Conservation (phyloP, 768 basidiomycete genomes). For the Tulasnella sp. region DNA sequence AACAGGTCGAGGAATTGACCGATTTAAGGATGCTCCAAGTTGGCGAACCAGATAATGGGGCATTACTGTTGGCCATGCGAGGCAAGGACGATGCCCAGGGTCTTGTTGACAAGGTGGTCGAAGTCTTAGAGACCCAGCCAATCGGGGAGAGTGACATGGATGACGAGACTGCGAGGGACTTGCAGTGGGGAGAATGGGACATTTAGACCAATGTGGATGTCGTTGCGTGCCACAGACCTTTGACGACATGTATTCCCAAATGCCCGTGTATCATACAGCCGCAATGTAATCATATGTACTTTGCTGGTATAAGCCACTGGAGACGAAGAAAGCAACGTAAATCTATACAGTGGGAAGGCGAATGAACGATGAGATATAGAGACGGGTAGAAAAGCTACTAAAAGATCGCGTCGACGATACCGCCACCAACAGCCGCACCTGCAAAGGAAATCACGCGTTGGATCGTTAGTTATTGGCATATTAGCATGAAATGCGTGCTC, state of each 20-base stretch:
- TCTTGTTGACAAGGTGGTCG: constrained; percentile 48
- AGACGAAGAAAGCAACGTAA: too few species aligned
- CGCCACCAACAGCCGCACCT: constrained; percentile 6
- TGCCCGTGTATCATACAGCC: too few species aligned
- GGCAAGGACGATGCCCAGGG: constrained; percentile 48
- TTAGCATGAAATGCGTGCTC: not conserved
- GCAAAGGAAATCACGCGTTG: too few species aligned
- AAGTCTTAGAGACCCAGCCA: constrained; percentile 58
- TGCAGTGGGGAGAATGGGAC: constrained; percentile 62
- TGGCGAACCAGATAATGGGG: constrained; percentile 32
- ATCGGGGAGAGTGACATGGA: constrained; percentile 27
- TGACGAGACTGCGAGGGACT: constrained; percentile 20
- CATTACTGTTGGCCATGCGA: constrained; percentile 51
- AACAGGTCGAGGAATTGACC: constrained; percentile 68
- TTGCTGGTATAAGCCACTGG: too few species aligned
- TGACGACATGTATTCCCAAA: too few species aligned
- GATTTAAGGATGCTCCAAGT: constrained; percentile 55
- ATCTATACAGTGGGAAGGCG: too few species aligned
- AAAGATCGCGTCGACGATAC: constrained; percentile 8
- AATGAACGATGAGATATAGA: too few species aligned
- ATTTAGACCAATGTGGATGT: constrained; percentile 24
- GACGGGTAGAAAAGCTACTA: not conserved
- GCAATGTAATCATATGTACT: too few species aligned
- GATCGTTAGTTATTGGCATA: too few species aligned
- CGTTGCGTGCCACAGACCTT: too few species aligned